Conservation (phyloP, 2,329 filamentous ascomycete genomes). For the Westerdykella ornata region DNA sequence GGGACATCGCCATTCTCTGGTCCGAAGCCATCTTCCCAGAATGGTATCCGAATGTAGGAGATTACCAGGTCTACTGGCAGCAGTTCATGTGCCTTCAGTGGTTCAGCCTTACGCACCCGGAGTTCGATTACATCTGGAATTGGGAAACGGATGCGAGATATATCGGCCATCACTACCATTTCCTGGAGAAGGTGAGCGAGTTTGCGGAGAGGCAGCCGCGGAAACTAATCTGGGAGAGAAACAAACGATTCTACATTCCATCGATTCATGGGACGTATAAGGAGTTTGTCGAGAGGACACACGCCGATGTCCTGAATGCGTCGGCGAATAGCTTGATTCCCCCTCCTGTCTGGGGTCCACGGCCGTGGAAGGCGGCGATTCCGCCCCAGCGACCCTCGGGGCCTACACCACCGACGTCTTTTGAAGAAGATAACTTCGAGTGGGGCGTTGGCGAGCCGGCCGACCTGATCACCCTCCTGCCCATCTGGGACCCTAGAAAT, state of each 20-base stretch:
- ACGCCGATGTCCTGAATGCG: conserved; percentile 37
- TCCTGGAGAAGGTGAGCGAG: conserved; percentile 58
- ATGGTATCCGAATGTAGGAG: conserved; percentile 45
- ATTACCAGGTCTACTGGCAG: conserved; percentile 47
- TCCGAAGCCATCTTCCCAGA: conserved; percentile 51
- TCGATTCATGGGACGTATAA: conserved; percentile 46
- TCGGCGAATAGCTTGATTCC: conserved; percentile 36
- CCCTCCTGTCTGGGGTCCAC: conserved; percentile 76
- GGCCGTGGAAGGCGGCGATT: conserved; percentile 51
- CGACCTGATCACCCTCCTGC: conserved; percentile 85
- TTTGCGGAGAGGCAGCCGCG: conserved; percentile 51
- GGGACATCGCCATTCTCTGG: conserved; percentile 66
- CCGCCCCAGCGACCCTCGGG: conserved; percentile 72
- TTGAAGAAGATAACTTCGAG: conserved; percentile 71
- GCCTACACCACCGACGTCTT: conserved; percentile 61
- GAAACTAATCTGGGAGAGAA: conserved; percentile 54
- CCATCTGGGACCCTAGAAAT: conserved; percentile 81
- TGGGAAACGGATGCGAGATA: conserved; percentile 80
- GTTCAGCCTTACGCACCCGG: conserved; percentile 67
- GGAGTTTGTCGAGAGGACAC: conserved; percentile 40
- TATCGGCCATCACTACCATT: conserved; percentile 75
- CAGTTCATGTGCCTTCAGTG: conserved; percentile 70
- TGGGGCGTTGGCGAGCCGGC: conserved; percentile 91
- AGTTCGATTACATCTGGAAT: conserved; percentile 76
- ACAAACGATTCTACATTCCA: conserved; percentile 52